A percentile compares a stretch with the other conserved stretches of the same genome.
Evolutionary conservation across 805 yeast species (phyloP).

Genomic region (Metschnikowia aberdeeniae): DNA sequence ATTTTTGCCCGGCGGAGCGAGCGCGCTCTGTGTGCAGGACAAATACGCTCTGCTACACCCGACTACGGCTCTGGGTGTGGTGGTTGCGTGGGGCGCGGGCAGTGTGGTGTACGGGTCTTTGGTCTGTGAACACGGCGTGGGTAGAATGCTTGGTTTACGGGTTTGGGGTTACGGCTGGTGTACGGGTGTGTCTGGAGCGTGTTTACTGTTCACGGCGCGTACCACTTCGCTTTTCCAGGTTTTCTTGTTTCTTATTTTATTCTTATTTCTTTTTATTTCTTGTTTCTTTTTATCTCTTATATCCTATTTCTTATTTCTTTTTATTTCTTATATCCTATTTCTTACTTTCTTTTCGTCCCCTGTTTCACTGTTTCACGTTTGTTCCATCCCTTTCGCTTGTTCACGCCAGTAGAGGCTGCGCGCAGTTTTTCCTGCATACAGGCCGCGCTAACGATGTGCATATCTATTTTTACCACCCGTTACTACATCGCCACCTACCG

Average conservation of each 20-base stretch:
- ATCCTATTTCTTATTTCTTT: too few species aligned
- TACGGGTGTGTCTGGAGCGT: not conserved
- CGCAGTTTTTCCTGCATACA: not conserved
- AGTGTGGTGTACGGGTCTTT: too few species aligned
- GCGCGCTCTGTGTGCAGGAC: constrained; percentile 9
- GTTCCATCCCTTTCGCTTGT: not conserved
- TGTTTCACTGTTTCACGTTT: not conserved
- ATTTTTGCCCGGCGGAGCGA: constrained; percentile 3
- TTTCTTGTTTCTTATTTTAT: too few species aligned
- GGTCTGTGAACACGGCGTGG: too few species aligned
- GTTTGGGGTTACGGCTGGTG: not conserved
- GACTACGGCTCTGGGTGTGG: not conserved
- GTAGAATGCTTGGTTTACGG: too few species aligned
- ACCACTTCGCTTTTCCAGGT: not conserved
- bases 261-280: too few species aligned
- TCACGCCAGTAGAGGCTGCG: too few species aligned
- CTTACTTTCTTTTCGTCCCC: too few species aligned
- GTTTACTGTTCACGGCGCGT: too few species aligned
- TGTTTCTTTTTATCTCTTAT: too few species aligned
- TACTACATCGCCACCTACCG: not conserved
- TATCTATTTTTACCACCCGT: constrained; percentile 1
- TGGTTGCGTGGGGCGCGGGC: not conserved
- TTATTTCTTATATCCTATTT: too few species aligned
- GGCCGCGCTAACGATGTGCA: constrained; percentile 1
- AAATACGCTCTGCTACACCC: not conserved